Conservation (phyloP, 176 grass and related monocot species). For the Oryza meyeriana region DNA sequence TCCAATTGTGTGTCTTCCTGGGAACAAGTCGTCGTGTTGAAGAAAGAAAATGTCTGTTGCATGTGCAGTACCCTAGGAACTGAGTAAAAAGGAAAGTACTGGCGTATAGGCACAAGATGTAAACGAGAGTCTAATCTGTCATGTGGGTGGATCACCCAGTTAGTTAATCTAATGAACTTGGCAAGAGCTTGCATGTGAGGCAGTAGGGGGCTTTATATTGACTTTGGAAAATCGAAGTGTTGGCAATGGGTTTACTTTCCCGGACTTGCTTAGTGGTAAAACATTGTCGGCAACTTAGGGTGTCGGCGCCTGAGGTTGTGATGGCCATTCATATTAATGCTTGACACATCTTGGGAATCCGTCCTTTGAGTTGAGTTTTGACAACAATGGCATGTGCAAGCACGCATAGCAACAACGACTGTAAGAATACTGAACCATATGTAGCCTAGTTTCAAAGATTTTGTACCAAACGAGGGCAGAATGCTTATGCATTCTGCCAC, state of each 20-base stretch:
- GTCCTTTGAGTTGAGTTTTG: neutral
- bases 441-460: too few species aligned
- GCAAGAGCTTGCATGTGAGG: neutral
- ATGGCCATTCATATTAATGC: too few species aligned
- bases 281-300: slow-evolving; percentile 21
- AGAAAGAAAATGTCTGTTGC: neutral
- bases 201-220: neutral
- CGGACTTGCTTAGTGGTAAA: neutral
- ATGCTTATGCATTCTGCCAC: neutral
- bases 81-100: neutral
- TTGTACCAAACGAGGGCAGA: neutral
- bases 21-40: slow-evolving; percentile 20
- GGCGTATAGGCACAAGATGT: neutral
- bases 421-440: neutral
- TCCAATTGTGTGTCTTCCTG: neutral
- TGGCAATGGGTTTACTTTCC: neutral
- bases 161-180: neutral
- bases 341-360: too few species aligned
- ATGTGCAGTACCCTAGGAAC: neutral
- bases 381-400: slow-evolving; percentile 2
- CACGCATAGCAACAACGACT: neutral
- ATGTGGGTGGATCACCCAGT: neutral
- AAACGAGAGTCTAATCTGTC: neutral
- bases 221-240: neutral
- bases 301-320: too few species aligned